phyloP scores from a whole-genome alignment of 352 stramenopile genomes.

The Globisporangium takayamanum region DNA sequence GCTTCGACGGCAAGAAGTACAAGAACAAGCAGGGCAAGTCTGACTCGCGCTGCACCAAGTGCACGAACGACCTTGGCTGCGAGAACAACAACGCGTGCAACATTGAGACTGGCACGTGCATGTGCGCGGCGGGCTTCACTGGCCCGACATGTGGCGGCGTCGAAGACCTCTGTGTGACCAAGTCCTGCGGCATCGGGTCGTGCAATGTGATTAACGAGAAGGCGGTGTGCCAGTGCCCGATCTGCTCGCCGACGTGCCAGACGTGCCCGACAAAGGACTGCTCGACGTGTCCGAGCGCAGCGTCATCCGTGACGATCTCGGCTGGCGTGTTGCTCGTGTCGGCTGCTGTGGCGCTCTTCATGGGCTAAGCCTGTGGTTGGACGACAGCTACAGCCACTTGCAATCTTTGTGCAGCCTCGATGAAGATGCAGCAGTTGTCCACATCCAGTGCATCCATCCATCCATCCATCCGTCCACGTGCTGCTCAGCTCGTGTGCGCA shows the following conservation, averaged over 20 bases:
- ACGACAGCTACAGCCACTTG: neutral
- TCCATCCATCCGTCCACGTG: no score
- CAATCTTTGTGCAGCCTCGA: neutral
- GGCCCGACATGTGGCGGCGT: conserved; percentile 40
- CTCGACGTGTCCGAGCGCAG: conserved; percentile 20
- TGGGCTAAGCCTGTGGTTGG: conserved; percentile 11
- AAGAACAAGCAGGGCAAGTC: conserved; percentile 38
- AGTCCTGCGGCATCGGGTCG: conserved; percentile 18
- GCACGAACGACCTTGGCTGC: conserved; percentile 27
- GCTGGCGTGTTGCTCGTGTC: conserved; percentile 19
- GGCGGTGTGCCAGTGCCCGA: conserved; percentile 25
- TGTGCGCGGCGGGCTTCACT: conserved; percentile 30
- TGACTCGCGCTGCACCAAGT: conserved; percentile 31
- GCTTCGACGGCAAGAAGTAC: conserved; percentile 36
- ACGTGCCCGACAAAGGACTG: conserved; percentile 17
- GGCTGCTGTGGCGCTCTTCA: conserved; percentile 13
- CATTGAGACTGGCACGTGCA: conserved; percentile 27
- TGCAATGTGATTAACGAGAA: conserved; percentile 22
- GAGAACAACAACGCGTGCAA: conserved; percentile 26
- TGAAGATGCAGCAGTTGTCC: no score
- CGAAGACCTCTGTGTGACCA: conserved; percentile 29
- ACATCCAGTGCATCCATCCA: no score
- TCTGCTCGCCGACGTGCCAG: conserved; percentile 26
- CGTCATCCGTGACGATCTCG: conserved; percentile 22
- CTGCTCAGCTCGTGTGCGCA: no score